These are phyloP conservation scores for Tricholoma matsutake DNA, from an alignment of 768 basidiomycete genomes.

Conservation along the genomic window DNA sequence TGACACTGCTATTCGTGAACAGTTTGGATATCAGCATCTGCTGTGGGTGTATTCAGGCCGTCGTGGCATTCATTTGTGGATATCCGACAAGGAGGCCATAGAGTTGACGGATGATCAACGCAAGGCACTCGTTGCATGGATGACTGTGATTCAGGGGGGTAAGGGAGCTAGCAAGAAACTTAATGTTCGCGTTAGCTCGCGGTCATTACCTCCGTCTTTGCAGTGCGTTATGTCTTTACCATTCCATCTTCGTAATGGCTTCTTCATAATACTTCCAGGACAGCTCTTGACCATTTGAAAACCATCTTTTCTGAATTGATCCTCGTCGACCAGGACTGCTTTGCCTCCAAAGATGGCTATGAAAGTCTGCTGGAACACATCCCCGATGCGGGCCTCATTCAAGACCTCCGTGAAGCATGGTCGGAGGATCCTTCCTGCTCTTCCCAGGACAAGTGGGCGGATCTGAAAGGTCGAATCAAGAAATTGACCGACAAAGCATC, in stretches of 20 bases:
- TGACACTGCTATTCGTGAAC: constrained; percentile 72
- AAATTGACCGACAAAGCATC: constrained; percentile 25
- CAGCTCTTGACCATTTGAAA: constrained; percentile 48
- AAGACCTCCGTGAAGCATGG: constrained; percentile 59
- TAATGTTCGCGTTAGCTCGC: constrained; percentile 53
- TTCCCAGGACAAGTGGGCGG: constrained; percentile 74
- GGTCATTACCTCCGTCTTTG: constrained; percentile 69
- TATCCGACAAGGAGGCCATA: constrained; percentile 87
- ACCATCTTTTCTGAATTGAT: constrained; percentile 63
- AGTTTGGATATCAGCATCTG: constrained; percentile 88
- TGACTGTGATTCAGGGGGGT: constrained; percentile 80
- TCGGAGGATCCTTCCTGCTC: constrained; percentile 42
- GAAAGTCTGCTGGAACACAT: constrained; percentile 72
- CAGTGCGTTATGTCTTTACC: constrained; percentile 41
- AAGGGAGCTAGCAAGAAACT: constrained; percentile 82
- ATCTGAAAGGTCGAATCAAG: constrained; percentile 46
- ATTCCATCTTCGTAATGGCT: neutral
- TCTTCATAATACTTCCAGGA: constrained; percentile 25
- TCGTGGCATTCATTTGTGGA: constrained; percentile 98
- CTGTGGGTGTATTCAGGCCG: constrained; percentile 99
- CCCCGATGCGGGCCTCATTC: constrained; percentile 54
- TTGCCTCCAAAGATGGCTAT: constrained; percentile 65
- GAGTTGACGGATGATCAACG: constrained; percentile 90
- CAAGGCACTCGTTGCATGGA: constrained; percentile 78
- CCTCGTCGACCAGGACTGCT: constrained; percentile 82